Evolutionary conservation across 2,329 filamentous ascomycete genomes (phyloP).

Genomic region (Fusarium setosum): DNA sequence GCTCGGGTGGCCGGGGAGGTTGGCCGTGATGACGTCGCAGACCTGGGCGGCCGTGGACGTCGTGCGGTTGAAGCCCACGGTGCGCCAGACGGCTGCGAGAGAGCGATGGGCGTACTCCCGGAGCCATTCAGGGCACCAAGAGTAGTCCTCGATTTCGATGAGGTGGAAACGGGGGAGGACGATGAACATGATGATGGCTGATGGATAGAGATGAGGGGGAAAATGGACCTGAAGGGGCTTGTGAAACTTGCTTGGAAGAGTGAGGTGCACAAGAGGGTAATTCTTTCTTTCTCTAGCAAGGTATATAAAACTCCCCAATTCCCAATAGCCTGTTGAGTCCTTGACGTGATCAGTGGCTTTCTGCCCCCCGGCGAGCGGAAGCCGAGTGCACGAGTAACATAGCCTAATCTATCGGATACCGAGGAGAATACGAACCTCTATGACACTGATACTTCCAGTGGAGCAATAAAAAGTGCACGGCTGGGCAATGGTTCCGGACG

Average conservation of each 20-base stretch:
- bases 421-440: no score
- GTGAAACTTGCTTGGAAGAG: neutral
- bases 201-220: neutral
- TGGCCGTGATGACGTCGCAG: slow-evolving; percentile 32
- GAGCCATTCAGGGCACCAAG: slow-evolving; percentile 37
- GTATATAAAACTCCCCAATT: no score
- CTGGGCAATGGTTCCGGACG: no score
- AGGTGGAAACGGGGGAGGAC: slow-evolving; percentile 37
- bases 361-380: no score
- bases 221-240: neutral
- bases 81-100: slow-evolving; percentile 33
- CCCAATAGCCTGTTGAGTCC: no score
- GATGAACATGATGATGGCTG: slow-evolving; percentile 27
- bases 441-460: no score
- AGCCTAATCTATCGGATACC: no score
- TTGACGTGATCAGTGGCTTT: no score
- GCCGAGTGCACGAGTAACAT: no score
- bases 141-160: slow-evolving; percentile 38
- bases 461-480: no score
- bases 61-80: slow-evolving; percentile 34
- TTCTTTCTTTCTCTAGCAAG: no score
- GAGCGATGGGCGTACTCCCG: slow-evolving; percentile 38
- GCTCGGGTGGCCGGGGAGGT: slow-evolving; percentile 30
- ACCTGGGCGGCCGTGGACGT: slow-evolving; percentile 29
- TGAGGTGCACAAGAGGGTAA: no score